phyloP scores from a whole-genome alignment of 495 filamentous ascomycete genomes.

The Podospora didyma region DNA sequence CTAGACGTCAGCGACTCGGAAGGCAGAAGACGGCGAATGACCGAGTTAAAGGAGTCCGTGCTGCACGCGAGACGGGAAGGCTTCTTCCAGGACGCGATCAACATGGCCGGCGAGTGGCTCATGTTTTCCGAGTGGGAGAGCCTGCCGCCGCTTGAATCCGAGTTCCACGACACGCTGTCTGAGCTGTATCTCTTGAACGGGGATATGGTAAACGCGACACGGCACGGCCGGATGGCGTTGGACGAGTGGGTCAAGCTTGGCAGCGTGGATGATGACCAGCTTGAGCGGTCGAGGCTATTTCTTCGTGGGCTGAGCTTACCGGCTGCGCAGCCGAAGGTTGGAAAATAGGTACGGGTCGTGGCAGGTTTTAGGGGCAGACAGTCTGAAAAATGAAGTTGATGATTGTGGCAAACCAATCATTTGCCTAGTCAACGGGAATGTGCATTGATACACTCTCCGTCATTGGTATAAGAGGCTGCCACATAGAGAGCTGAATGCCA shows the following conservation, averaged over 20 bases:
- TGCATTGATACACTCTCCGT: too few species aligned
- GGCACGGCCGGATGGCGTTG: constrained; percentile 35
- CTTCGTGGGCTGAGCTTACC: constrained; percentile 8
- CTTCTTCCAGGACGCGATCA: constrained; percentile 33
- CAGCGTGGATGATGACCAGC: constrained; percentile 28
- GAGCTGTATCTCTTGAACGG: constrained; percentile 30
- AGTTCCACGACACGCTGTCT: constrained; percentile 35
- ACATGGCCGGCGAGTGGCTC: constrained; percentile 28
- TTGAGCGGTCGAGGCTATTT: constrained; percentile 25
- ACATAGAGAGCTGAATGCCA: too few species aligned
- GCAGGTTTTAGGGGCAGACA: too few species aligned
- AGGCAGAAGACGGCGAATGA: constrained; percentile 27
- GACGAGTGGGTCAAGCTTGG: constrained; percentile 33
- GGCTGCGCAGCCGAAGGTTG: too few species aligned
- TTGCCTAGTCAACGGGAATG: too few species aligned
- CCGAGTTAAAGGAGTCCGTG: constrained; percentile 26
- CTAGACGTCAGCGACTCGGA: constrained; percentile 33
- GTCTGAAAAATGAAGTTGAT: too few species aligned
- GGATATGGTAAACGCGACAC: constrained; percentile 29
- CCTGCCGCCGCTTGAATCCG: constrained; percentile 26
- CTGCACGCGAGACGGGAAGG: constrained; percentile 25
- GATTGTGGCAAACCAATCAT: too few species aligned
- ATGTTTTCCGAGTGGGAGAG: constrained; percentile 30
- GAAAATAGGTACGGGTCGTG: too few species aligned
- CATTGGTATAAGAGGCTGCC: too few species aligned